phyloP scores from a whole-genome alignment of 176 grass and related monocot species.

The Juncus effusus region DNA sequence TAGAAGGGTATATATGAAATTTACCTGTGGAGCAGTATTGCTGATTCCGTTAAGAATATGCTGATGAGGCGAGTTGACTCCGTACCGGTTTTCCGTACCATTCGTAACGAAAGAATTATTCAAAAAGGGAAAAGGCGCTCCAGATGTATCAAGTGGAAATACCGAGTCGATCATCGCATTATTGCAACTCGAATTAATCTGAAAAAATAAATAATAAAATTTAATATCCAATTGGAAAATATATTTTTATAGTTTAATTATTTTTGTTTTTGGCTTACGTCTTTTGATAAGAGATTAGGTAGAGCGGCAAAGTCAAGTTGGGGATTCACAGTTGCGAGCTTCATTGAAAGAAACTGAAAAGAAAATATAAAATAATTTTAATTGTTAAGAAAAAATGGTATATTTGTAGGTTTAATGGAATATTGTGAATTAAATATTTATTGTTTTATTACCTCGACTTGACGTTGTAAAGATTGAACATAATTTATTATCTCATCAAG shows the following conservation, averaged over 20 bases:
- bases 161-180: slow-evolving; percentile 48
- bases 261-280: slow-evolving; percentile 37
- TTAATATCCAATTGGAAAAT: neutral
- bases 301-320: slow-evolving; percentile 67
- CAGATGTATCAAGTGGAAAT: slow-evolving; percentile 60
- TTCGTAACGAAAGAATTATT: slow-evolving; percentile 16
- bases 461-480: slow-evolving; percentile 76
- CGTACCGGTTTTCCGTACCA: neutral
- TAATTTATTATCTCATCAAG: slow-evolving; percentile 96
- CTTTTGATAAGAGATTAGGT: slow-evolving; percentile 65
- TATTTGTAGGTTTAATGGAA: slow-evolving; percentile 4
- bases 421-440: slow-evolving; percentile 7
- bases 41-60: slow-evolving; percentile 49
- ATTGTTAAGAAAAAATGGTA: neutral
- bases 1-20: slow-evolving; percentile 1
- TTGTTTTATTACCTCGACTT: slow-evolving; percentile 58
- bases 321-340: slow-evolving; percentile 93
- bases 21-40: slow-evolving; percentile 61
- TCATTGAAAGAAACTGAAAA: slow-evolving; percentile 94
- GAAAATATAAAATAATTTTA: slow-evolving; percentile 26
- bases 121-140: slow-evolving; percentile 41
- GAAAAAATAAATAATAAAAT: neutral
- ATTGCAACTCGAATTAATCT: slow-evolving; percentile 59
- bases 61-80: slow-evolving; percentile 4
- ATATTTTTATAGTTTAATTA: too few relatives aligned